Conservation (phyloP, 805 yeast species). For the Saccharomycopsis fermentans region DNA sequence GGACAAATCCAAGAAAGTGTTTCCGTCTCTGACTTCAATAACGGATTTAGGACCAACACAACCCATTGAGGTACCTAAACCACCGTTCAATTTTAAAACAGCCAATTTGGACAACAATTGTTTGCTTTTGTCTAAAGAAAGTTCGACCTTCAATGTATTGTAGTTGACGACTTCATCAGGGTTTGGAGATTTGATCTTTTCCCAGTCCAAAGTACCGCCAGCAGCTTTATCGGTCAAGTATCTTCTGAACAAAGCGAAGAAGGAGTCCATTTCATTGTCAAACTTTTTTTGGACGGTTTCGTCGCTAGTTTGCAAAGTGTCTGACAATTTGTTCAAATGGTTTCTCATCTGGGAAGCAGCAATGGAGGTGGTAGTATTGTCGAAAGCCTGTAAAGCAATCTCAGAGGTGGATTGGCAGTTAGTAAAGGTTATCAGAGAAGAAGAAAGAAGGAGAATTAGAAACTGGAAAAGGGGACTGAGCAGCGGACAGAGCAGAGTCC, state of each 20-base stretch:
- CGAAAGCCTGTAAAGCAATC: constrained; percentile 55
- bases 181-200: constrained; percentile 83
- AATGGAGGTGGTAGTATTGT: constrained; percentile 85
- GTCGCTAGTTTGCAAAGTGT: constrained; percentile 49
- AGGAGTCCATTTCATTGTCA: constrained; percentile 89
- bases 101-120: constrained; percentile 72
- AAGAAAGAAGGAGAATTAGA: neutral
- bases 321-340: constrained; percentile 81
- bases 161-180: constrained; percentile 85
- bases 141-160: constrained; percentile 33
- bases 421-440: neutral
- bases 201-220: constrained; percentile 85
- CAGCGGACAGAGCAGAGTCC: neutral
- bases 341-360: constrained; percentile 98
- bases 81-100: constrained; percentile 94
- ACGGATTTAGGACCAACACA: constrained; percentile 98
- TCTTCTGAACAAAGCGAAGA: constrained; percentile 87
- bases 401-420: constrained; percentile 1
- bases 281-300: constrained; percentile 43
- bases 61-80: constrained; percentile 98
- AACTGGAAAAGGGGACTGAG: neutral
- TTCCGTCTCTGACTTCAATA: constrained; percentile 97
- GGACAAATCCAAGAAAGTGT: constrained; percentile 88
- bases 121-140: constrained; percentile 30
- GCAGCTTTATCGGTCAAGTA: constrained; percentile 83